A percentile compares a stretch with the other conserved stretches of the same genome.
Evolutionary conservation across 108 stramenopile genomes (phyloP).

Genomic region (Conticribra guillardii): DNA sequence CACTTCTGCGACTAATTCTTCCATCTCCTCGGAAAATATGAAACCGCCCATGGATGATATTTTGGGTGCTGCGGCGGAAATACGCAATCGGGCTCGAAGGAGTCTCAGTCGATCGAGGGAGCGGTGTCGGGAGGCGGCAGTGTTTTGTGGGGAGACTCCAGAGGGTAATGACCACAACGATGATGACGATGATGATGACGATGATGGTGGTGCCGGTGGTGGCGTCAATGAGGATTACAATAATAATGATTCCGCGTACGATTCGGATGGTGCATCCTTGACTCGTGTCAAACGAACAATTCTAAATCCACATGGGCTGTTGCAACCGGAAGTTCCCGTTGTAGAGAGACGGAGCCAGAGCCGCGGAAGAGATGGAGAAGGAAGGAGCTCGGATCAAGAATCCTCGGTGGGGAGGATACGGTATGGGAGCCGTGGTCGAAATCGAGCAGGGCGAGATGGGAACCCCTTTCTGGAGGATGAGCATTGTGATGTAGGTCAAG

Average conservation of each 20-base stretch:
- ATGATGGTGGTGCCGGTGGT: background rate
- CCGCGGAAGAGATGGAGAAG: conserved; percentile 12
- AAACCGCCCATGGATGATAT: conserved; percentile 25
- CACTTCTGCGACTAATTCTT: too few species aligned
- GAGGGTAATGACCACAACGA: conserved; percentile 11
- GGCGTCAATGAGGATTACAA: background rate
- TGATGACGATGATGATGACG: conserved; percentile 9
- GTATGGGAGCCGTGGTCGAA: conserved; percentile 2
- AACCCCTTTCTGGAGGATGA: too few species aligned
- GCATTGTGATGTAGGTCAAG: too few species aligned
- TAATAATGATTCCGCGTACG: background rate
- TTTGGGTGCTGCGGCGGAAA: conserved; percentile 37
- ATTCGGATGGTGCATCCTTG: background rate
- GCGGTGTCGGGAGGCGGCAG: conserved; percentile 22
- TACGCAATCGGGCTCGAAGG: conserved; percentile 35
- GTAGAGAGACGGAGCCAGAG: conserved; percentile 42
- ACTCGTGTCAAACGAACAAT: conserved; percentile 26
- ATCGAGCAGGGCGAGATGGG: background rate
- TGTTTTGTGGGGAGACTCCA: conserved; percentile 30
- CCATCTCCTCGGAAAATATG: background rate
- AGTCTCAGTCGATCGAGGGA: conserved; percentile 43
- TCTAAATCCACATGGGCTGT: conserved; percentile 39
- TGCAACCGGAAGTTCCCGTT: conserved; percentile 12
- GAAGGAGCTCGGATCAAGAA: background rate
- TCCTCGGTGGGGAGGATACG: background rate